Base-by-base conservation (phyloP, 2,329 filamentous ascomycete species). In the Venturia pyrina region DNA sequence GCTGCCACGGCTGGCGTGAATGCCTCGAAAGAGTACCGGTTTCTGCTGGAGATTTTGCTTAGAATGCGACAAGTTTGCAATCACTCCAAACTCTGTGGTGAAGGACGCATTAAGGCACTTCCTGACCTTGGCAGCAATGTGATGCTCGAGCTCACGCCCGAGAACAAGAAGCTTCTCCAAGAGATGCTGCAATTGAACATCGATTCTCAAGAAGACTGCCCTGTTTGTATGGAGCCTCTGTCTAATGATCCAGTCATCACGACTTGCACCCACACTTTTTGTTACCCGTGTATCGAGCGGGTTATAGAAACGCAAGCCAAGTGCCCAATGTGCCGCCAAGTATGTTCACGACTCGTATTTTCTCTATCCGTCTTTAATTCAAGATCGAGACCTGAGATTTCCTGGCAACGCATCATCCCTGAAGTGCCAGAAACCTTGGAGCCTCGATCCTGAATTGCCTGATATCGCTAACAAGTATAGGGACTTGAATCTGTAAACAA, bases 41-140 rank as follows among this genome's bases (percentile, higher is more conserved):
- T 88, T 71, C 82, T 96, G 0, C 82, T 96, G 13, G 91, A 96
- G 75, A 85, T 92, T 19, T 81, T 96, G 5, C 83, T 96, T 6
- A 87, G 93, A 15, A 84, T 96, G 69, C 85, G 93, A 21, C 92
- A 96, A 77, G 84, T 89, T 74, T 96, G 92, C 76, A 92, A 93
- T 69, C 92, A 96, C 74, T 96, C 91, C 90, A 87, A 88, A 10
- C 82, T 97, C 13, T 91, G 90, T 72, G 88, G 87, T 62, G 82
- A 89, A 68, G 73, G 75, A 41, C 87, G 90, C 15, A 82, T 96
- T n/a, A 83, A 84, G 11, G 85, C 87, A n/a, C 81, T 96, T 28
- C 80, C 93, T 72, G 80, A 83, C 24, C 79, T 90, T 1, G 80
- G 96, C 1, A 88, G 90, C 56, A 82, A 84, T 19, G 80, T 89